These are phyloP conservation scores for Funneliformis caledonium DNA, from an alignment of 371 early-diverging fungal genomes.

Conservation along the genomic window DNA sequence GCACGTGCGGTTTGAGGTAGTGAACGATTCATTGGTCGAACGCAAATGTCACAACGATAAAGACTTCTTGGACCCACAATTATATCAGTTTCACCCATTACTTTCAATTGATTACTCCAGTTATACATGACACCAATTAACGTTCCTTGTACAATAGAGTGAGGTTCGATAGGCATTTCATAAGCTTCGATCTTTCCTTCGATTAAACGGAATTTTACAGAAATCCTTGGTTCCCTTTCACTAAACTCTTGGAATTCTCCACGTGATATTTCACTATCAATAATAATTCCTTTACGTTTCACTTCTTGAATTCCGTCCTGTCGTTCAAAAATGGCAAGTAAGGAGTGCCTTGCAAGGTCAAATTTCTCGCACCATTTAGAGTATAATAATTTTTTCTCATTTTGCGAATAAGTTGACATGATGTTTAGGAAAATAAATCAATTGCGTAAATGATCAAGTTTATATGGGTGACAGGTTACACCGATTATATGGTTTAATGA, in stretches of 20 bases:
- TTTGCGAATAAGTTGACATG: not conserved
- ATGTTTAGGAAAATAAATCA: too few species aligned
- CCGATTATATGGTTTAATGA: too few species aligned
- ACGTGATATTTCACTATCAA: slow-evolving; percentile 11
- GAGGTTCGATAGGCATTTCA: slow-evolving; percentile 9
- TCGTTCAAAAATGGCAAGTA: too few species aligned
- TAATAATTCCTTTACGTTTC: slow-evolving; percentile 12
- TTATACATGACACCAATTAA: not conserved
- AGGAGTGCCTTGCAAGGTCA: too few species aligned
- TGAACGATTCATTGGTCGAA: slow-evolving; percentile 9
- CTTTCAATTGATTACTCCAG: not conserved
- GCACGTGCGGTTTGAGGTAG: not conserved
- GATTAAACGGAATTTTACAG: slow-evolving; percentile 32
- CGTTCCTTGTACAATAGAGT: not conserved
- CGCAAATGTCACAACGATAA: slow-evolving; percentile 18
- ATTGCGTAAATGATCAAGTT: too few species aligned
- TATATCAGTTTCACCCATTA: not conserved
- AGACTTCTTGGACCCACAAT: slow-evolving; percentile 1
- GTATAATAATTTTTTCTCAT: too few species aligned
- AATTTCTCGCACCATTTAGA: too few species aligned
- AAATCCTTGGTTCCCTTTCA: slow-evolving; percentile 27
- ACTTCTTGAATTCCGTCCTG: too few species aligned
- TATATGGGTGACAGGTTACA: too few species aligned
- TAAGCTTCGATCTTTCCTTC: slow-evolving; percentile 24
- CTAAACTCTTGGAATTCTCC: slow-evolving; percentile 17